phyloP scores from a whole-genome alignment of 129 eudicot species.

The Pittosporum tobira region DNA sequence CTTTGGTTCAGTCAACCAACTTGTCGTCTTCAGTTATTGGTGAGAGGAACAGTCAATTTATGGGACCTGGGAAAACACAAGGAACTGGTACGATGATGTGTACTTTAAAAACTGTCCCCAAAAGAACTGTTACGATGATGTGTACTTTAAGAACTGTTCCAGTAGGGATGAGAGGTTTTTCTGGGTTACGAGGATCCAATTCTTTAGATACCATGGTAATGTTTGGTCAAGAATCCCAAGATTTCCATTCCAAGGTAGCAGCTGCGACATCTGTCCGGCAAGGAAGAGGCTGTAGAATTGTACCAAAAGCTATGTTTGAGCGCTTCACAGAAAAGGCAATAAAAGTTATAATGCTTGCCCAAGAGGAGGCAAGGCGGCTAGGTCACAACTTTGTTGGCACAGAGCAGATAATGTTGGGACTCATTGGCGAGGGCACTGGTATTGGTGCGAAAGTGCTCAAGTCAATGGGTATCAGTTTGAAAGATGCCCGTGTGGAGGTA shows the following conservation, averaged over 20 bases:
- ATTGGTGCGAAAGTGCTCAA: conserved; percentile 89
- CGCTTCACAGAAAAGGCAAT: conserved; percentile 88
- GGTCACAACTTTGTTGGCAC: conserved; percentile 88
- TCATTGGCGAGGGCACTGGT: conserved; percentile 90
- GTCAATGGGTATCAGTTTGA: conserved; percentile 88
- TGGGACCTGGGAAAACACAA: conserved; percentile 40
- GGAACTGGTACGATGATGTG: conserved; percentile 42
- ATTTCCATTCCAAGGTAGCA: conserved; percentile 59
- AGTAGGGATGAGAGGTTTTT: conserved; percentile 30
- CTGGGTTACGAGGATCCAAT: conserved; percentile 62
- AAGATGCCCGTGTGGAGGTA: conserved; percentile 88
- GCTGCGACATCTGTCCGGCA: conserved; percentile 34
- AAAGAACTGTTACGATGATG: conserved; percentile 35
- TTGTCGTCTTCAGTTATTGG: conserved; percentile 50
- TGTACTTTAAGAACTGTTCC: conserved; percentile 30
- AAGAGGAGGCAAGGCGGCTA: conserved; percentile 84
- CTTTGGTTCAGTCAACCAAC: conserved; percentile 64
- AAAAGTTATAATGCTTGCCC: conserved; percentile 93
- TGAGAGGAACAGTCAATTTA: conserved; percentile 31
- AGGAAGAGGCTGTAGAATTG: conserved; percentile 38
- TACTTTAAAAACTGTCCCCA: conserved; percentile 30
- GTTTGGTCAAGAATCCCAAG: conserved; percentile 34
- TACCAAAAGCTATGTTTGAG: conserved; percentile 79
- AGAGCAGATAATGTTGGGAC: conserved; percentile 74
- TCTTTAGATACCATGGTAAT: conserved; percentile 45